Base-by-base conservation (phyloP, 2,329 filamentous ascomycete genomes). In the Paecilomyces variotii region DNA sequence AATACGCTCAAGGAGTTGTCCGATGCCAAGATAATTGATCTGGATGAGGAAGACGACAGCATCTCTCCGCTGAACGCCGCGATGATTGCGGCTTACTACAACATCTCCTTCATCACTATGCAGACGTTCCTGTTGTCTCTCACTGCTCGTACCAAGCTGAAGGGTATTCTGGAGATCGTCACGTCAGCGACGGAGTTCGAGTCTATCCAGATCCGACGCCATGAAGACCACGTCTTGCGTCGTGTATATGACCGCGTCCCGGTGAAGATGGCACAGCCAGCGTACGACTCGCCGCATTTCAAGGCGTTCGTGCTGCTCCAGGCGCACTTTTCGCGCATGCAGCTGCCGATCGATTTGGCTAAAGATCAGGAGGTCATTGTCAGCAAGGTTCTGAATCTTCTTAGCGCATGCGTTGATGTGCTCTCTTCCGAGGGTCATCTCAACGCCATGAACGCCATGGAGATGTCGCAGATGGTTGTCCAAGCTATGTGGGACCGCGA, bases 401-500 rank as follows among this genome's bases (percentile, higher is more conserved):
- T 99, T 53, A 95, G 90, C 71, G 93, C 94, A 25, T 90, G 88
- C 68, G 94, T 97, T 25, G 94, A 99, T 72, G 91, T 99, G 14
- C 83, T 99, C 35, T 96, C 91, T 9, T 97, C 92, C 0, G 92
- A 99, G 67, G 94, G 93, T 12, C 91, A 97, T 68, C 82, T 99
- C 62, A 99, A 99, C 71, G 93, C 94, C 60, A 96, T 97, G 87
- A 92, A 88, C 68, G 94, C 94, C 28, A 99, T 99, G 93, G 94
- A 99, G 74, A 91, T 99, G 84, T 96, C 90, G 11, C 94, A 99
- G 72, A 99, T 99, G 94, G 90, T 95, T 56, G 92, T 99, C 2
- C 94, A 99, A 77, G 92, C 89, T 55, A 96, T 97, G 90, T 99
- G 94, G 94, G 93, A 99, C 76, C 89, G 92, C 59, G 94, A 99